These are phyloP conservation scores for Claviceps digitariae DNA, from an alignment of 2,329 filamentous ascomycete genomes.

Conservation along the genomic window DNA sequence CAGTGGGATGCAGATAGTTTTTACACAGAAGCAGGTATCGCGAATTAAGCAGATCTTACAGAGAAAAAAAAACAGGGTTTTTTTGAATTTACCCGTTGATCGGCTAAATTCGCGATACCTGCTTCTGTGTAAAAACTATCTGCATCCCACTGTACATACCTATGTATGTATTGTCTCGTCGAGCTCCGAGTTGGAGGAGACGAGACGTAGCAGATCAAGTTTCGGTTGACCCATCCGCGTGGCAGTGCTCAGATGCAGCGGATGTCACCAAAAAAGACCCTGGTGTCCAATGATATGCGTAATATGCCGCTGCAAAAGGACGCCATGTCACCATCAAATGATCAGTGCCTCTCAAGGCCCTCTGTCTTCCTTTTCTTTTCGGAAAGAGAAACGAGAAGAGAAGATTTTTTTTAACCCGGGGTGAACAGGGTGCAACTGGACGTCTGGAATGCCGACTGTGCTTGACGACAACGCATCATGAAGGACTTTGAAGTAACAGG, in stretches of 20 bases:
- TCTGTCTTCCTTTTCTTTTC: neutral
- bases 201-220: neutral
- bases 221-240: neutral
- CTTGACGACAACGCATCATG: neutral
- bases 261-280: neutral
- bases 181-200: neutral
- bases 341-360: neutral
- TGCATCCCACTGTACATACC: too few species aligned
- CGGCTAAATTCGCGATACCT: too few species aligned
- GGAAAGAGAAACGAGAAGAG: neutral
- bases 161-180: neutral
- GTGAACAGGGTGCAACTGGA: neutral
- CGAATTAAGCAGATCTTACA: too few species aligned
- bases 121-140: too few species aligned
- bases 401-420: neutral
- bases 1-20: too few species aligned
- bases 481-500: neutral
- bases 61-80: too few species aligned
- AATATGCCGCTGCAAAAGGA: neutral
- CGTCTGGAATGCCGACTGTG: neutral
- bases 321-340: neutral
- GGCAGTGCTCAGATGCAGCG: conserved; percentile 2
- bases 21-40: too few species aligned
- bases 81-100: too few species aligned
- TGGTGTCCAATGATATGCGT: neutral